Evolutionary conservation across 1,139 yeast species (phyloP).

Genomic region (Diutina siamensis): DNA sequence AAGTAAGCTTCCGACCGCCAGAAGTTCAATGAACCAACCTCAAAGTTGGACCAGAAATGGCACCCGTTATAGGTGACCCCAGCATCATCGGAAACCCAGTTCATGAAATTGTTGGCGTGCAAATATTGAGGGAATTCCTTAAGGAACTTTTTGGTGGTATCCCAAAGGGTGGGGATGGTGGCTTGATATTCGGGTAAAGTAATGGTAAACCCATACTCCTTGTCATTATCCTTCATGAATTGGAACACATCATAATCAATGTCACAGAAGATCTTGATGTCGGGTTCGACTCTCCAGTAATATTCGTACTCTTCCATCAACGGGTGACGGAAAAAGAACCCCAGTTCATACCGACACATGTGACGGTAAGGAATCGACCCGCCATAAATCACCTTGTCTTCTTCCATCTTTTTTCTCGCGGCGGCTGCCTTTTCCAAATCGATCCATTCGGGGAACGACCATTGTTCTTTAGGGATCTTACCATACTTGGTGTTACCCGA

Average conservation of each 20-base stretch:
- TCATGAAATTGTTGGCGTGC: conserved; percentile 6
- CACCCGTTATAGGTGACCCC: conserved; percentile 5
- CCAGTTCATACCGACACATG: conserved; percentile 6
- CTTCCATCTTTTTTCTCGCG: conserved; percentile 4
- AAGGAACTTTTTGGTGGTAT: not conserved
- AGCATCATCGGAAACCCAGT: conserved; percentile 1
- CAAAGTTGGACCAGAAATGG: conserved; percentile 6
- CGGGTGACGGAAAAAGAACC: conserved; percentile 7
- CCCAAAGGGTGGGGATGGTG: conserved; percentile 5
- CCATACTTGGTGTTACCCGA: conserved; percentile 1
- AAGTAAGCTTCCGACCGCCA: conserved; percentile 5
- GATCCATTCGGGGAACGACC: conserved; percentile 6
- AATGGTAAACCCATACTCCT: conserved; percentile 7
- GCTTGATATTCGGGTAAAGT: conserved; percentile 1
- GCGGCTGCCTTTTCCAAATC: conserved; percentile 2
- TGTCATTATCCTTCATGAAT: conserved; percentile 7
- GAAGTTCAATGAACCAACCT: conserved; percentile 3
- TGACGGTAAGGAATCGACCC: conserved; percentile 5
- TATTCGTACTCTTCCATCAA: conserved; percentile 7
- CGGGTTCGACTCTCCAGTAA: conserved; percentile 7
- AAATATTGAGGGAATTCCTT: conserved; percentile 6
- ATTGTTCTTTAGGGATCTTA: conserved; percentile 2
- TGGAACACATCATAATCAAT: conserved; percentile 7
- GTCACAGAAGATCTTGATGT: conserved; percentile 6
- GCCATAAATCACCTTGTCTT: conserved; percentile 6